Base-by-base conservation (phyloP, 225 moss, liverwort and hornwort genomes). In the Neckera pumila region DNA sequence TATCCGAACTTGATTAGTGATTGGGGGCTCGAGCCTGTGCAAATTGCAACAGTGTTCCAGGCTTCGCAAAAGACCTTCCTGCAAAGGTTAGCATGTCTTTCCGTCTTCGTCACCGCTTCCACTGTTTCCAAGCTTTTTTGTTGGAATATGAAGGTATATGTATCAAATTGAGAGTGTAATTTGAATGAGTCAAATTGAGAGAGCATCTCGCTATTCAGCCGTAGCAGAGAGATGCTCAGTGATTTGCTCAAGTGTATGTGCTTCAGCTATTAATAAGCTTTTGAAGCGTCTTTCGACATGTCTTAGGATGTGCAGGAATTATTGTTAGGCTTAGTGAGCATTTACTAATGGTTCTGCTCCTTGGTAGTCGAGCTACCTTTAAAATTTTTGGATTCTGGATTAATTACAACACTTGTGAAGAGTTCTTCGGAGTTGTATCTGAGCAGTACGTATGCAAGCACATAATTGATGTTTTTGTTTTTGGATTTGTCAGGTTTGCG, bases 11-110 rank as follows among this genome's bases (percentile, higher is more conserved):
- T 97, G 81, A 88, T 91, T 30, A 89, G 77, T 38, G 92, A 95
- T 45, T 91, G 96, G 95, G 95, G 87, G 36, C 92, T 99, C 11
- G 93, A 96, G 80, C 91, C 94, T 75, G 85, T 97, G 82, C 83
- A 84, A 40, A 81, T 95, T 67, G 36, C 86, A 15, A 74, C 91
- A 7, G 76, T 69, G 62, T 72, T 88, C 26, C 86, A 42, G 38
- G 66, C 90, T 36, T 56, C 88, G 23, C 92, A 81, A 49, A 79
- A 91, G 7, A 69, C 84, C 13, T 88, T 91, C 31, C 78, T 93
- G 11, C 84, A 88, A 53, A 93, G 96, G 97, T 97, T 15, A 14
- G 66, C 34, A 15, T 58, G 6, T 45, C n/a, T 67, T 67, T 67
- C 67, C 67, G 26, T 36, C 36, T 67, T 83, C 36, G 18, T 66